Percentiles rank a stretch among this genome's conserved stretches.
Conservation (phyloP, 306 rosid species). For the Rosa persica region DNA sequence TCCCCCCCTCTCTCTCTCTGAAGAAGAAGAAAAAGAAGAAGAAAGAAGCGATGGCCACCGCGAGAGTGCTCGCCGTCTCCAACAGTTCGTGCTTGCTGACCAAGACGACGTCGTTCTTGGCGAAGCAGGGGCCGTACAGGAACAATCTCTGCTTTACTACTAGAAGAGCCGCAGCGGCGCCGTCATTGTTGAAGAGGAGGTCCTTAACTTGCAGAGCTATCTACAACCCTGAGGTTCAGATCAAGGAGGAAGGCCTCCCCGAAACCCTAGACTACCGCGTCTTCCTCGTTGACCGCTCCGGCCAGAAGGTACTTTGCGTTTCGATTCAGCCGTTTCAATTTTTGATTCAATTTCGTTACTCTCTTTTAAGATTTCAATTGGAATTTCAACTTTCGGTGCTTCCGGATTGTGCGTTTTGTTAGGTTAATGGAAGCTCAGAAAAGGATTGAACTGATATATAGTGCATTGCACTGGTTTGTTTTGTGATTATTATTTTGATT, state of each 20-base stretch:
- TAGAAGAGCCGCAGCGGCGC: constrained; percentile 28
- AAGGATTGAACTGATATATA: no score
- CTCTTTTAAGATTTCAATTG: neutral
- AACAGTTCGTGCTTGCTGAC: constrained; percentile 48
- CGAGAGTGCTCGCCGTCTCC: constrained; percentile 60
- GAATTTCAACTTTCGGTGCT: neutral
- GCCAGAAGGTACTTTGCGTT: constrained; percentile 54
- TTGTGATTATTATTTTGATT: neutral
- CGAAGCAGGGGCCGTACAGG: constrained; percentile 24
- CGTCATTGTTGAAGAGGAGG: constrained; percentile 47
- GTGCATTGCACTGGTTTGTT: neutral
- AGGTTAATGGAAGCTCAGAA: no score
- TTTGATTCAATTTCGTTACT: neutral
- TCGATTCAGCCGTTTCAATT: neutral
- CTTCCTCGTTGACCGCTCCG: constrained; percentile 66
- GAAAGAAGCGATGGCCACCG: constrained; percentile 62
- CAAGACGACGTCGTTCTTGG: constrained; percentile 34
- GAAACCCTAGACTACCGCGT: constrained; percentile 80
- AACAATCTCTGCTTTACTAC: constrained; percentile 31
- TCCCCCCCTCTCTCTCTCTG: neutral
- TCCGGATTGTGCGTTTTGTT: no score
- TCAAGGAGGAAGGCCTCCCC: constrained; percentile 76
- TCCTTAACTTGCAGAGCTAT: constrained; percentile 65
- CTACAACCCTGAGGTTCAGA: constrained; percentile 62
- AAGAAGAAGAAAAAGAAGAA: neutral